Percentiles rank a stretch among this genome's conserved stretches.
phyloP scores from a whole-genome alignment of 352 stramenopile genomes.

The Pythium dissotocum region DNA sequence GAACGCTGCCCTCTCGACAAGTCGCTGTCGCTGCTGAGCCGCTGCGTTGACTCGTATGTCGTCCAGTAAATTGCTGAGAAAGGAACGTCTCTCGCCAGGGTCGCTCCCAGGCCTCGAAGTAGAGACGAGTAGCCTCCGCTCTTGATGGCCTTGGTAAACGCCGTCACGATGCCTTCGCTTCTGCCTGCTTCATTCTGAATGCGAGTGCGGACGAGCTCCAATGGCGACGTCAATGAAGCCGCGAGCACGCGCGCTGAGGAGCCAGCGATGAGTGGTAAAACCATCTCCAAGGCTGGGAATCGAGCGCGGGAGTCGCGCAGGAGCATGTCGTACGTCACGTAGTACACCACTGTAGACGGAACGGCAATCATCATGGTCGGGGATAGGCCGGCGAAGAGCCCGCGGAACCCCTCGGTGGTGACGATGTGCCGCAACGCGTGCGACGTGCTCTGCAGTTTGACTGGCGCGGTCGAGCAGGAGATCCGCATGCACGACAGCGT shows the following conservation, averaged over 20 bases:
- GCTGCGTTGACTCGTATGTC: slow-evolving; percentile 84
- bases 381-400: slow-evolving; percentile 87
- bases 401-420: slow-evolving; percentile 65
- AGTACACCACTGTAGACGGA: slow-evolving; percentile 95
- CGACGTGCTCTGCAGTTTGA: slow-evolving; percentile 49
- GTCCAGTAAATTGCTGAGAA: slow-evolving; percentile 96
- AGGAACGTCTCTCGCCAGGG: slow-evolving; percentile 93
- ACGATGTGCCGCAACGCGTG: slow-evolving; percentile 83
- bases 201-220: slow-evolving; percentile 88
- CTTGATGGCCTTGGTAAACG: slow-evolving; percentile 58
- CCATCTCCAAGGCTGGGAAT: slow-evolving; percentile 33
- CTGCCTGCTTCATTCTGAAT: slow-evolving; percentile 60
- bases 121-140: slow-evolving; percentile 78
- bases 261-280: slow-evolving; percentile 72
- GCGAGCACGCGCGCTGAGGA: slow-evolving; percentile 67
- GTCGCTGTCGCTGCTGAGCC: slow-evolving; percentile 13
- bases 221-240: slow-evolving; percentile 80
- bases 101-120: slow-evolving; percentile 87
- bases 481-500: slow-evolving; percentile 46
- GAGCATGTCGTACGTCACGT: slow-evolving; percentile 92
- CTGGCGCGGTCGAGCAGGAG: slow-evolving; percentile 31
- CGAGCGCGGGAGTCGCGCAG: slow-evolving; percentile 46
- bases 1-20: slow-evolving; percentile 65
- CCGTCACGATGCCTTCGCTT: slow-evolving; percentile 33
- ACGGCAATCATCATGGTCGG: slow-evolving; percentile 93